Percentiles rank a stretch among this genome's conserved stretches.
These are phyloP conservation scores for Trypanosomatidae sp. DNA, from an alignment of 208 protist genomes.

Conservation along the genomic window DNA sequence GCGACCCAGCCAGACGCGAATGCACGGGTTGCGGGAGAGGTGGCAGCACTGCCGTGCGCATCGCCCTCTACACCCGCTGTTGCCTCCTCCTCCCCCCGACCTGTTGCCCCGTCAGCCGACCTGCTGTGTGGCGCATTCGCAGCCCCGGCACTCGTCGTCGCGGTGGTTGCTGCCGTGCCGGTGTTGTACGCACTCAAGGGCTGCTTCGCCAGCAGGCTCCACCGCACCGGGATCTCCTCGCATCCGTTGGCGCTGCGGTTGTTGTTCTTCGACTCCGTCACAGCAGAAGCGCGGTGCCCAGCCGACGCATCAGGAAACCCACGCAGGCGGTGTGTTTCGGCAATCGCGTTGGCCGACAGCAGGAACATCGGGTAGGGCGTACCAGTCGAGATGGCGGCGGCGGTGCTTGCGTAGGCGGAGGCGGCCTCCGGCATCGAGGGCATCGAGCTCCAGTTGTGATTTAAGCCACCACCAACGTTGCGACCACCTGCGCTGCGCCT, in stretches of 20 bases:
- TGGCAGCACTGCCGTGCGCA: no score
- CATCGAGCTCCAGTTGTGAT: constrained; percentile 3
- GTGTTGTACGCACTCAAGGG: no score
- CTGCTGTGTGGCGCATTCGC: background rate
- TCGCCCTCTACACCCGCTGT: no score
- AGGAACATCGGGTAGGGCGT: constrained; percentile 28
- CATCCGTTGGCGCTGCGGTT: constrained; percentile 30
- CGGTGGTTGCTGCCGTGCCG: background rate
- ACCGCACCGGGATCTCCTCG: constrained; percentile 27
- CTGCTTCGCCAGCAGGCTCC: constrained; percentile 25
- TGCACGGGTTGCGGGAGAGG: background rate
- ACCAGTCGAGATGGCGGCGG: constrained; percentile 14
- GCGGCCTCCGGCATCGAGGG: constrained; percentile 6
- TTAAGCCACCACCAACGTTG: background rate
- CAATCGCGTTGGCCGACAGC: constrained; percentile 22
- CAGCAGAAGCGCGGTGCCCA: background rate
- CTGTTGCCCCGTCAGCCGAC: no score
- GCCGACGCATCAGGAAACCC: constrained; percentile 10
- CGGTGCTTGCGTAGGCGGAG: constrained; percentile 21
- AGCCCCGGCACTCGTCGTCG: background rate
- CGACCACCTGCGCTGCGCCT: background rate
- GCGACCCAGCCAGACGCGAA: constrained; percentile 22
- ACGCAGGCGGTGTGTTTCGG: constrained; percentile 25
- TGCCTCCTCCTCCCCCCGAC: no score
- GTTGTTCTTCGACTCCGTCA: constrained; percentile 16